Evolutionary conservation across 805 yeast genomes (phyloP).

Genomic region (Starmerella potacharoeniae): DNA sequence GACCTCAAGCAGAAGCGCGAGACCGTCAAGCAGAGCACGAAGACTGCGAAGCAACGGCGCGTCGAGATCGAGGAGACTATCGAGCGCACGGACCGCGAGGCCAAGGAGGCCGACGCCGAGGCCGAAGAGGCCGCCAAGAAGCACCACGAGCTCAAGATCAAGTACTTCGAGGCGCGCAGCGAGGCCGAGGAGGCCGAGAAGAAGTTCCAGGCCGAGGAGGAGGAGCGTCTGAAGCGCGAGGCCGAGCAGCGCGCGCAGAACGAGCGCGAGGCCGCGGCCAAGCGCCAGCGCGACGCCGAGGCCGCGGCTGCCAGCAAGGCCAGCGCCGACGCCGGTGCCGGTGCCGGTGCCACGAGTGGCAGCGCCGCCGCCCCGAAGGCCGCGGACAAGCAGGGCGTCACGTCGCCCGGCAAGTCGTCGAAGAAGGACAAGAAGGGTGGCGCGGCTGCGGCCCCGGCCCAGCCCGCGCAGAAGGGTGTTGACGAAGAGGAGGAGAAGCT

Average conservation of each 20-base stretch:
- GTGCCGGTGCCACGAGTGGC: constrained; percentile 9
- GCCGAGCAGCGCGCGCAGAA: constrained; percentile 19
- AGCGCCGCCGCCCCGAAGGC: constrained; percentile 6
- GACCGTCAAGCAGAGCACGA: constrained; percentile 17
- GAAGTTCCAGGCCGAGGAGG: constrained; percentile 19
- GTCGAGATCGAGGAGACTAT: constrained; percentile 12
- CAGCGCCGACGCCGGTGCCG: constrained; percentile 4
- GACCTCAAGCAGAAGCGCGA: constrained; percentile 44
- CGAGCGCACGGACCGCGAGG: constrained; percentile 14
- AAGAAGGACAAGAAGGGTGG: neutral
- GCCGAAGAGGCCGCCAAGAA: constrained; percentile 26
- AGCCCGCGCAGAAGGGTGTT: neutral
- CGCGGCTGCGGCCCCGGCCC: neutral
- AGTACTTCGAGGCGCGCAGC: constrained; percentile 23
- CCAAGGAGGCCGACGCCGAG: constrained; percentile 17
- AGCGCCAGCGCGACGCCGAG: constrained; percentile 14
- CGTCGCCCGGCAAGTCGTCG: neutral
- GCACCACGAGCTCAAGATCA: constrained; percentile 27
- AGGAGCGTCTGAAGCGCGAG: constrained; percentile 18
- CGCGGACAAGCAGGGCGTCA: neutral
- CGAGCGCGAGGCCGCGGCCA: constrained; percentile 15
- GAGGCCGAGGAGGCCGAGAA: constrained; percentile 22
- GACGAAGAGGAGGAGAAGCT: constrained; percentile 31
- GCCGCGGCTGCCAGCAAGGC: constrained; percentile 13
- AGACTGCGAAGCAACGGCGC: constrained; percentile 17